Percentiles rank a stretch among this genome's conserved stretches.
These are phyloP conservation scores for Chrysoporthe austroafricana DNA, from an alignment of 2,329 filamentous ascomycete genomes.

Conservation along the genomic window DNA sequence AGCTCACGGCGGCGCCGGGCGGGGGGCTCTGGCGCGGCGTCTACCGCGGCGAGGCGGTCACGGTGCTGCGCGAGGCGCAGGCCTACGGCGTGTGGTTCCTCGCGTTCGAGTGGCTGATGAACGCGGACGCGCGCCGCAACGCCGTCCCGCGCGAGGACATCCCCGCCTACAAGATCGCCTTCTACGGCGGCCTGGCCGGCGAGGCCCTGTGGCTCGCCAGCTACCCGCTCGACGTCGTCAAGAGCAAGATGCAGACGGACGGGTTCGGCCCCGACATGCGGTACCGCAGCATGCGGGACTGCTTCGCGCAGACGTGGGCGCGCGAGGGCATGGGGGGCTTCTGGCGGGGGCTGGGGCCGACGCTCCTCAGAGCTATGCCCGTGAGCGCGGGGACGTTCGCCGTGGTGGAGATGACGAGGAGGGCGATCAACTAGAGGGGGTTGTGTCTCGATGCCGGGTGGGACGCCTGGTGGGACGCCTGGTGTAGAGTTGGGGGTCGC, in stretches of 20 bases:
- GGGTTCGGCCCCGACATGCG: constrained; percentile 74
- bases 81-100: constrained; percentile 97
- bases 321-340: constrained; percentile 81
- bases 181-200: constrained; percentile 91
- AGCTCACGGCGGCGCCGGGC: constrained; percentile 66
- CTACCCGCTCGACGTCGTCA: constrained; percentile 96
- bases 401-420: constrained; percentile 71
- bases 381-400: constrained; percentile 98
- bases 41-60: constrained; percentile 88
- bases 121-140: constrained; percentile 80
- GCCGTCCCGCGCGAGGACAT: constrained; percentile 75
- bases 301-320: constrained; percentile 81
- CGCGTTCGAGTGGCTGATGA: constrained; percentile 96
- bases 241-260: constrained; percentile 99
- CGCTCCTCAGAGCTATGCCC: constrained; percentile 91
- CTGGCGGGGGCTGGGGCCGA: constrained; percentile 93
- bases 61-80: constrained; percentile 84
- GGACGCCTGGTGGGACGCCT: no score
- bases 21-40: constrained; percentile 73
- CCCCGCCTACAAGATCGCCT: constrained; percentile 80
- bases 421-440: constrained; percentile 54
- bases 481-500: no score
- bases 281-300: constrained; percentile 85
- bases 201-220: constrained; percentile 92
- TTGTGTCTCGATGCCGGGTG: no score